Conservation (phyloP, 352 stramenopile species). For the Phytophthora tentaculata region DNA sequence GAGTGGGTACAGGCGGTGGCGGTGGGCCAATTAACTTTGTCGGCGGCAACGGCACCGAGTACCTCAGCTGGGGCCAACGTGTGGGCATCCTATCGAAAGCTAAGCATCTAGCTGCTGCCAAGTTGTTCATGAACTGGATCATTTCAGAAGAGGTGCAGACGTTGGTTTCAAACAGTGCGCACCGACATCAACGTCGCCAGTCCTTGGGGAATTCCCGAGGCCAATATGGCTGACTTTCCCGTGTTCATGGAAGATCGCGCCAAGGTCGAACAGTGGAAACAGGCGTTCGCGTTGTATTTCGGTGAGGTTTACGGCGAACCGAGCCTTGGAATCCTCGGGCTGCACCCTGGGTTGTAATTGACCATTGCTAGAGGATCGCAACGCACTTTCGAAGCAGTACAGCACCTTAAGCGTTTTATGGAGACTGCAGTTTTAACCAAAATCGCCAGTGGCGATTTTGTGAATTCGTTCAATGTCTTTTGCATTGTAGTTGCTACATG, state of each 20-base stretch:
- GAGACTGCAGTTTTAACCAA: too few relatives aligned
- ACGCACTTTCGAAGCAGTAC: too few relatives aligned
- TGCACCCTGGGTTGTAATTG: constrained; percentile 42
- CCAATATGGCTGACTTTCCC: constrained; percentile 35
- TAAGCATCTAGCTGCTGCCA: constrained; percentile 51
- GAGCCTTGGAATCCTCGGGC: constrained; percentile 40
- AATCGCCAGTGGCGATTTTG: too few relatives aligned
- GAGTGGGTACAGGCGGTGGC: constrained; percentile 16
- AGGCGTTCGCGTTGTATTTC: constrained; percentile 61
- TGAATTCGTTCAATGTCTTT: too few relatives aligned
- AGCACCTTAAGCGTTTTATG: too few relatives aligned
- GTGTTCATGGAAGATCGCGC: constrained; percentile 61
- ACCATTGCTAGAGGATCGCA: too few relatives aligned
- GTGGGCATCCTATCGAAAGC: constrained; percentile 56
- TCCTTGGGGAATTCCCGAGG: constrained; percentile 42
- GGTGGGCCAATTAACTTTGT: constrained; percentile 1
- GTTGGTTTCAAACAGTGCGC: constrained; percentile 29
- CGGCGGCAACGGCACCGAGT: constrained; percentile 28
- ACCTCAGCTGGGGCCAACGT: constrained; percentile 53
- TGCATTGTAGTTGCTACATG: too few relatives aligned
- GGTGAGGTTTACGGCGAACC: constrained; percentile 52
- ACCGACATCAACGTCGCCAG: constrained; percentile 46
- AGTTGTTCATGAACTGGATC: constrained; percentile 67
- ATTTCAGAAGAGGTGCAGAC: constrained; percentile 43
- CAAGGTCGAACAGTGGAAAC: constrained; percentile 43